Percentiles rank a stretch among this genome's conserved stretches.
phyloP scores from a whole-genome alignment of 345 rosid species.

The Eucalyptus shirleyi region DNA sequence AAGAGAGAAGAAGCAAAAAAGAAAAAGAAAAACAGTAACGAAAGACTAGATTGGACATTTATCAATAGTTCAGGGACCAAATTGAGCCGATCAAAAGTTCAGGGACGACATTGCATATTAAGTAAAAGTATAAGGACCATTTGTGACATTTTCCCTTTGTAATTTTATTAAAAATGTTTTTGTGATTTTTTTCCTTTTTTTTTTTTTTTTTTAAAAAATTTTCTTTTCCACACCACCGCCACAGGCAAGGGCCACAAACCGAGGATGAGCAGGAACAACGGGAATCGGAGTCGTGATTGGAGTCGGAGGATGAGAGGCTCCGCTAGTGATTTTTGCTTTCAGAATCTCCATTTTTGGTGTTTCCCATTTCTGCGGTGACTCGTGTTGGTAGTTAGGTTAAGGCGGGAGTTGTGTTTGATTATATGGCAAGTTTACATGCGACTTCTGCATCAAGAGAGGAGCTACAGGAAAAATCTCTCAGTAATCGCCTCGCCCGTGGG shows the following conservation, averaged over 20 bases:
- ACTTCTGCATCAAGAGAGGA: not conserved
- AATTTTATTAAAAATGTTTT: not conserved
- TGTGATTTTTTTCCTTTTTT: too few relatives aligned
- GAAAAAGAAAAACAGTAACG: fast-evolving
- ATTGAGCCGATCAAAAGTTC: too few relatives aligned
- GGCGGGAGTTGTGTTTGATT: not conserved
- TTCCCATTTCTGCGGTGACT: not conserved
- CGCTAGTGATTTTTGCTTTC: not conserved
- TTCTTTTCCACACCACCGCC: not conserved
- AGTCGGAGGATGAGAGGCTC: not conserved
- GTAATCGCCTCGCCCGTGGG: not conserved
- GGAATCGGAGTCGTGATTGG: not conserved
- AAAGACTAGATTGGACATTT: fast-evolving
- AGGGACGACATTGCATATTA: too few relatives aligned
- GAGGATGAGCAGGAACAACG: not conserved
- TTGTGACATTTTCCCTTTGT: not conserved
- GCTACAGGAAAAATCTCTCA: not conserved
- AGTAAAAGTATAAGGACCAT: too few relatives aligned
- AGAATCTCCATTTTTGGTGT: not conserved
- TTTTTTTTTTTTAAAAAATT: too few relatives aligned
- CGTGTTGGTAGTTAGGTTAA: not conserved
- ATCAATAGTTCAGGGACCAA: too few relatives aligned
- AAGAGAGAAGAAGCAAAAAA: too few relatives aligned
- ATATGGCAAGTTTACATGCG: not conserved
- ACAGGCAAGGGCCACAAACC: not conserved